Evolutionary conservation across 768 basidiomycete genomes (phyloP).

Genomic region (Phylloporus sp.): DNA sequence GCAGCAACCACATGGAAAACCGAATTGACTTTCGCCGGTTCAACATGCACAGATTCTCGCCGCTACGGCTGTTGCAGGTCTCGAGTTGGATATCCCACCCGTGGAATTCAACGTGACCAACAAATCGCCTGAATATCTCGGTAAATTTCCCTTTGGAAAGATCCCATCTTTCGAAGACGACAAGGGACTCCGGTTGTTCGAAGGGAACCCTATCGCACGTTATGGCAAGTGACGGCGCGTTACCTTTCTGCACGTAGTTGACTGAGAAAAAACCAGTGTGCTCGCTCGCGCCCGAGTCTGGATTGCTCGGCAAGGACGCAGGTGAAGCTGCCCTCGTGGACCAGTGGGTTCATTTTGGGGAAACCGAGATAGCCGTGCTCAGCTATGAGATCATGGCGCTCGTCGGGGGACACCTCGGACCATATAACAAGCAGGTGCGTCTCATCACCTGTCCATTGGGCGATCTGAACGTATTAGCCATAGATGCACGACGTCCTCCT

Average conservation of each 20-base stretch:
- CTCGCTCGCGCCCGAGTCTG: conserved; percentile 24
- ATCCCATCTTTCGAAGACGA: conserved; percentile 24
- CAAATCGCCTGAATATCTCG: conserved; percentile 24
- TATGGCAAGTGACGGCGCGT: conserved; percentile 15
- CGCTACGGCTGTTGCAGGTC: conserved; percentile 19
- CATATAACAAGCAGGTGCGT: conserved; percentile 22
- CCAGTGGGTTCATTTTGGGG: conserved; percentile 30
- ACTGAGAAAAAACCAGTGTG: conserved; percentile 13
- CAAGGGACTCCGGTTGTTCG: conserved; percentile 22
- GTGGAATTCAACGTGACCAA: conserved; percentile 25
- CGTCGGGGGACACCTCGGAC: conserved; percentile 16
- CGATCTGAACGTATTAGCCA: not conserved
- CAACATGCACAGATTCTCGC: conserved; percentile 19
- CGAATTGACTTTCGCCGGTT: not conserved
- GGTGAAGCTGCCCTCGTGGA: conserved; percentile 26
- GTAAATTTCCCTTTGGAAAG: conserved; percentile 29
- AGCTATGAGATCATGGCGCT: conserved; percentile 20
- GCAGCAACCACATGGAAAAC: not conserved
- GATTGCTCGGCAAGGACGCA: conserved; percentile 21
- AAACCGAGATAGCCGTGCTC: conserved; percentile 21
- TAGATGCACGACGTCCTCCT: conserved; percentile 18
- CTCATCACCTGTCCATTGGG: not conserved
- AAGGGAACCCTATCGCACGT: conserved; percentile 28
- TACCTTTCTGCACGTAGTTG: not conserved
- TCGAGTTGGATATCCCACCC: conserved; percentile 22